Base-by-base conservation (phyloP, 306 rosid species). In the Cucumis melo region DNA sequence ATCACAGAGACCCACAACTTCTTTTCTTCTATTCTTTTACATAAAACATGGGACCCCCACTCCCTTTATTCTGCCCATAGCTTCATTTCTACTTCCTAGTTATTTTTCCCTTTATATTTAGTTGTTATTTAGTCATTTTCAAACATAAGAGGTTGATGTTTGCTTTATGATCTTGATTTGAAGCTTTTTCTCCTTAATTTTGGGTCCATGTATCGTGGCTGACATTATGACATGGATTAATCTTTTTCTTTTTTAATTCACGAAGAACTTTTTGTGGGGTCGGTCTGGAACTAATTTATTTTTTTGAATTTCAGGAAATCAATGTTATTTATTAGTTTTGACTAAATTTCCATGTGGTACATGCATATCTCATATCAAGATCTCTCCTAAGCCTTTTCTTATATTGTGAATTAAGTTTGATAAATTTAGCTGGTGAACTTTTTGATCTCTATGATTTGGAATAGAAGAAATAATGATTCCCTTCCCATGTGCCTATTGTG, bases 31-130 rank as follows among this genome's bases (percentile, higher is more conserved):
- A 75, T 80, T 87, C 63, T 42, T 77, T 77, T 86, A 73, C 29
- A 68, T 70, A 67, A 59, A 76, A 71, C 44, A 64, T 79, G 81
- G 85, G 81, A 81, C 86, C 87, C 87, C 78, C 82, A 73, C 79
- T 81, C 83, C 80, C 66, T 83, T 81, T 57, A 41, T 82, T 79
- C 77, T 73, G 81, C 81, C 84, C 75, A 55, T 79, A 75, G 77
- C 86, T 78, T 84, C 82, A 68, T 78, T 76, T 41, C 75, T 75
- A 24, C 60, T 64, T 54, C 82, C 76, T 72, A 73, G 84, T 73
- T 24, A 79, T 84, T 71, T 83, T 78, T 73, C 59, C 75, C 77
- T 61, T 67, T 77, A 61, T 79, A 32, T 65, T 77, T 8, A 56
- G 78, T 54, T 74, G 78, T 74, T 74, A 55, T 55, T 54, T 36